Percentiles rank a stretch among this genome's conserved stretches.
These are phyloP conservation scores for Tulasnella sp. DNA, from an alignment of 768 basidiomycete species.

Conservation along the genomic window DNA sequence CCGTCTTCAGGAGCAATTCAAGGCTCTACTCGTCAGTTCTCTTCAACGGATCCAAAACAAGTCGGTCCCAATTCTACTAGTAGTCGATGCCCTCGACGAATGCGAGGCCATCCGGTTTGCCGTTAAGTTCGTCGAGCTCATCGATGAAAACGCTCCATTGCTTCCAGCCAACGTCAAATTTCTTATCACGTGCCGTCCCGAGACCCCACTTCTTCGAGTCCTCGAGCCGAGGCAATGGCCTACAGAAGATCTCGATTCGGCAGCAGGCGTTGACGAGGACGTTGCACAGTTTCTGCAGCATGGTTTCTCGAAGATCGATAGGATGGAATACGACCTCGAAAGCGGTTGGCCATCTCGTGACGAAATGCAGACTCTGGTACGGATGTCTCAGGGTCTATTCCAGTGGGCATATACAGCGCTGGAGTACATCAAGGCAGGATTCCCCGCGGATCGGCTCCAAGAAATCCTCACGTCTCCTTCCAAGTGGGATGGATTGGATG, in stretches of 20 bases:
- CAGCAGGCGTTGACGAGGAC: background rate
- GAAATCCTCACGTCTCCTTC: background rate
- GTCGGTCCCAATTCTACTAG: background rate
- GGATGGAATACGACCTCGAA: background rate
- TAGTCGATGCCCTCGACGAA: background rate
- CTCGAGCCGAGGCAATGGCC: background rate
- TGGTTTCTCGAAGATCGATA: background rate
- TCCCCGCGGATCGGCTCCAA: background rate
- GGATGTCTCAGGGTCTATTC: background rate
- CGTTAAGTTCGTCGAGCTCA: background rate
- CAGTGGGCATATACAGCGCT: background rate
- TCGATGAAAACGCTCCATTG: background rate
- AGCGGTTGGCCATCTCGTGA: background rate
- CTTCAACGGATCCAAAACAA: background rate
- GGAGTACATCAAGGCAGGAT: background rate
- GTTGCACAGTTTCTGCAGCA: background rate
- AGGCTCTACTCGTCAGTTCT: background rate
- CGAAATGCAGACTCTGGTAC: background rate
- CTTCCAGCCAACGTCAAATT: background rate
- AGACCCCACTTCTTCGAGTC: background rate
- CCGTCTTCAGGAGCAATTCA: background rate
- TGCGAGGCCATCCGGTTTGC: background rate
- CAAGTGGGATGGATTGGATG: background rate
- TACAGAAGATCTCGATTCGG: background rate
- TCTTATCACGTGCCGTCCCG: background rate